These are phyloP conservation scores for Erythrophleum fordii DNA, from an alignment of 306 rosid species.

Conservation along the genomic window DNA sequence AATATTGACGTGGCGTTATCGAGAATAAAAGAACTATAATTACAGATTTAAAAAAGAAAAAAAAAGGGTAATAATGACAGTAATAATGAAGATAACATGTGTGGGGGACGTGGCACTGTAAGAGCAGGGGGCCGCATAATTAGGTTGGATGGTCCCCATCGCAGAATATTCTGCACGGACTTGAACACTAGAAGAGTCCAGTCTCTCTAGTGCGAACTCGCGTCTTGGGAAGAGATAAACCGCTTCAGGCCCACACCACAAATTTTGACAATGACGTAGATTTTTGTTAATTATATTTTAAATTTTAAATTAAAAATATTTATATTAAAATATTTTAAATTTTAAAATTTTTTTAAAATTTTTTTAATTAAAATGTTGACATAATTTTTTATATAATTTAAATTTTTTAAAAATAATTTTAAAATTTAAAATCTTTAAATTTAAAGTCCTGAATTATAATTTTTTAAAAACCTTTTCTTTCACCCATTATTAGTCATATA, in stretches of 20 bases:
- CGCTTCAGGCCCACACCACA: background rate
- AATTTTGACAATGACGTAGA: too few relatives aligned
- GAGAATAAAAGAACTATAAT: background rate
- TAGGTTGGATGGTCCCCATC: background rate
- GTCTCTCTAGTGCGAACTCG: background rate
- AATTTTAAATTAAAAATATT: background rate
- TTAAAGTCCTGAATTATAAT: too few relatives aligned
- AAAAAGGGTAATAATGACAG: background rate
- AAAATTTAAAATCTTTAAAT: too few relatives aligned
- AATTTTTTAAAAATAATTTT: too few relatives aligned
- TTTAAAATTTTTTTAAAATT: too few relatives aligned
- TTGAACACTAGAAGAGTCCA: background rate
- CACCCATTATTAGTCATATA: too few relatives aligned
- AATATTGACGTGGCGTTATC: background rate
- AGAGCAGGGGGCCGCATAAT: background rate
- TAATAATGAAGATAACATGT: background rate
- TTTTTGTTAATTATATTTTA: too few relatives aligned
- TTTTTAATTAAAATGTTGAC: too few relatives aligned
- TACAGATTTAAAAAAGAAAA: background rate
- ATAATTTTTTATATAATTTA: too few relatives aligned
- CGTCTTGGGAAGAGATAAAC: background rate
- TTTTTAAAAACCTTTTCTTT: too few relatives aligned
- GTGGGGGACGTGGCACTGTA: conserved; percentile 4
- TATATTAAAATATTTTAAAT: too few relatives aligned
- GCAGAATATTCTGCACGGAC: background rate